phyloP scores from a whole-genome alignment of 768 basidiomycete genomes.

The Sutorius australiensis region DNA sequence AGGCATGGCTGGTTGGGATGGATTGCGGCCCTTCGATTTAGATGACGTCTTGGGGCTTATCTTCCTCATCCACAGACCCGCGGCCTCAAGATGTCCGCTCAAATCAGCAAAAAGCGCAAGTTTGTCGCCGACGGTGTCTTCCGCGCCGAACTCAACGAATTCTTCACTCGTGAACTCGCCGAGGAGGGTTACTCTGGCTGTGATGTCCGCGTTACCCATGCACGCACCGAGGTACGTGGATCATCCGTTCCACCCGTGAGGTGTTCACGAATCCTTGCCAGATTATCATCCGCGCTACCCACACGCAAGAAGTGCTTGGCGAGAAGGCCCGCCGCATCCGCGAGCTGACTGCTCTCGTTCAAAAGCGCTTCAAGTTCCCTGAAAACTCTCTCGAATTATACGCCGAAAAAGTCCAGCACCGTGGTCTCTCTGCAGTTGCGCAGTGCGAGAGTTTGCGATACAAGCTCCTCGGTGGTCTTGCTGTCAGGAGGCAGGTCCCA shows the following conservation, averaged over 20 bases:
- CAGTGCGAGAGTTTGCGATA: slow-evolving; percentile 98
- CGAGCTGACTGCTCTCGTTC: slow-evolving; percentile 96
- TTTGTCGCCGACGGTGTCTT: slow-evolving; percentile 98
- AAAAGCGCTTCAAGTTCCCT: slow-evolving; percentile 99
- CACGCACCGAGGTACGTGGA: slow-evolving; percentile 82
- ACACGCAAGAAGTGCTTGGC: slow-evolving; percentile 97
- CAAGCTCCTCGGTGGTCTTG: slow-evolving; percentile 99
- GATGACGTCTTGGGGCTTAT: slow-evolving; percentile 26
- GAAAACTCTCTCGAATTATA: slow-evolving; percentile 98
- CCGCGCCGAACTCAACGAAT: slow-evolving; percentile 98
- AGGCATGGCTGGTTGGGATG: slow-evolving; percentile 12
- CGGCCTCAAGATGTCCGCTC: slow-evolving; percentile 60
- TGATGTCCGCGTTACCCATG: slow-evolving; percentile 99
- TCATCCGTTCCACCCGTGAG: not conserved
- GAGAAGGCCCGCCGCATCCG: slow-evolving; percentile 99
- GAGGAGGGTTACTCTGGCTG: slow-evolving; percentile 99
- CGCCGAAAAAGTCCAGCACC: slow-evolving; percentile 98
- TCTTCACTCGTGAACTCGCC: slow-evolving; percentile 96
- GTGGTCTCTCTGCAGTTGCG: slow-evolving; percentile 96
- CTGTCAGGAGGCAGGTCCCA: slow-evolving; percentile 82
- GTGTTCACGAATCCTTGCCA: slow-evolving; percentile 25
- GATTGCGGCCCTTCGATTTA: slow-evolving; percentile 12
- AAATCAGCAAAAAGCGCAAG: slow-evolving; percentile 98
- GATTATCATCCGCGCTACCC: slow-evolving; percentile 99
- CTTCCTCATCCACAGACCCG: slow-evolving; percentile 12